Percentiles rank a stretch among this genome's conserved stretches.
These are phyloP conservation scores for Trichoderma endophyticum DNA, from an alignment of 2,329 filamentous ascomycete species.

Conservation along the genomic window DNA sequence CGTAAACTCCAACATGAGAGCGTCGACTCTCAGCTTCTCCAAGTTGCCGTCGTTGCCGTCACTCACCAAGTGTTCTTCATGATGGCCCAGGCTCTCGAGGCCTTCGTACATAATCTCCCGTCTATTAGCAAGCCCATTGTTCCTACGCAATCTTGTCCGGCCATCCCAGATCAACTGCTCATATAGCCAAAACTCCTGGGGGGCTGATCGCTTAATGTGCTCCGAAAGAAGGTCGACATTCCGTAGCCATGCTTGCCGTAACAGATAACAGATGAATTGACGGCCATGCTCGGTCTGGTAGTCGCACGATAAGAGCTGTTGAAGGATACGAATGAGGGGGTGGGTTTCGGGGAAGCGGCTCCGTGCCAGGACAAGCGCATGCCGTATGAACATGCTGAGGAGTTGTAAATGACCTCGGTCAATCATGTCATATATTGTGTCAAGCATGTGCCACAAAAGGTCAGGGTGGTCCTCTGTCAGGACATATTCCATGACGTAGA, in stretches of 20 bases:
- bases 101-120: constrained; percentile 32
- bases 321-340: constrained; percentile 34
- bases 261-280: constrained; percentile 31
- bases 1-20: constrained; percentile 36
- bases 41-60: constrained; percentile 23
- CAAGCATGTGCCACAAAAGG: constrained; percentile 37
- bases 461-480: constrained; percentile 38
- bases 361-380: constrained; percentile 30
- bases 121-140: constrained; percentile 30
- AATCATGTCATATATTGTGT: constrained; percentile 39
- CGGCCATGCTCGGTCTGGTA: constrained; percentile 32
- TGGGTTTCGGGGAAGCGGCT: constrained; percentile 32
- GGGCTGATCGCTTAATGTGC: constrained; percentile 30
- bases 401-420: constrained; percentile 35
- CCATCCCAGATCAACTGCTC: constrained; percentile 40
- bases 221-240: constrained; percentile 35
- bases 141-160: constrained; percentile 33
- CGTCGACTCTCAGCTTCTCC: constrained; percentile 32
- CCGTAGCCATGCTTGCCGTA: constrained; percentile 37
- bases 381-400: constrained; percentile 34
- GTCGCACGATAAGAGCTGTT: constrained; percentile 32
- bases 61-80: constrained; percentile 14
- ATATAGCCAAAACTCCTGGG: constrained; percentile 37
- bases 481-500: constrained; percentile 37
- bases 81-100: constrained; percentile 27